A percentile compares a stretch with the other conserved stretches of the same genome.
phyloP scores from a whole-genome alignment of 2,329 filamentous ascomycete genomes.

The Graphilbum sp. region DNA sequence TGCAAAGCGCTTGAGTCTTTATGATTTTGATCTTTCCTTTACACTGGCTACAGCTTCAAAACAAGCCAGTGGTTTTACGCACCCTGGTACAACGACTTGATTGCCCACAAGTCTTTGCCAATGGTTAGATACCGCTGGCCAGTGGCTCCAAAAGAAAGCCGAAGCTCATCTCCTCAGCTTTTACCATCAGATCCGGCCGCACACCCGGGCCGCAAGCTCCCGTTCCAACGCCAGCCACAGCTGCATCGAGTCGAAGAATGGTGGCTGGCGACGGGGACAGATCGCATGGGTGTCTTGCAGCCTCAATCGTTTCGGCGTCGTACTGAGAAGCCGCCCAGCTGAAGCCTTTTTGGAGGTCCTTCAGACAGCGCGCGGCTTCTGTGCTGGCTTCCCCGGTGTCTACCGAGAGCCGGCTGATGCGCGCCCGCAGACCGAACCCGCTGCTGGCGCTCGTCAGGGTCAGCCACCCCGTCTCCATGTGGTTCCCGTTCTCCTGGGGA shows the following conservation, averaged over 20 bases:
- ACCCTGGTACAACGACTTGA: no score
- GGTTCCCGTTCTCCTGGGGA: constrained; percentile 52
- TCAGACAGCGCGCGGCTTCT: background rate
- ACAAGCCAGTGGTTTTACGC: no score
- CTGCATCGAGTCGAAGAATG: constrained; percentile 25
- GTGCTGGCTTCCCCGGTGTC: background rate
- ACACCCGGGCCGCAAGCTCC: constrained; percentile 32
- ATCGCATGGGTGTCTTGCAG: constrained; percentile 47
- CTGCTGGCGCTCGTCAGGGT: background rate
- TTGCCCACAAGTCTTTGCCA: no score
- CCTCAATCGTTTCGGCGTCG: constrained; percentile 32
- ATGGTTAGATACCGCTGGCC: background rate
- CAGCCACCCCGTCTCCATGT: constrained; percentile 43
- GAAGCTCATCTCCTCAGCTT: constrained; percentile 23
- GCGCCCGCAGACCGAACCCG: background rate
- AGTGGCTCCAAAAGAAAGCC: constrained; percentile 21
- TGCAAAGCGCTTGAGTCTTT: no score
- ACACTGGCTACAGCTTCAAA: no score
- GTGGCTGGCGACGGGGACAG: constrained; percentile 28
- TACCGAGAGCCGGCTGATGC: background rate
- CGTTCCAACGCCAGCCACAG: constrained; percentile 32
- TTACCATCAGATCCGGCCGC: constrained; percentile 25
- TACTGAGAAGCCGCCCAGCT: constrained; percentile 42
- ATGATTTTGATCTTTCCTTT: no score
- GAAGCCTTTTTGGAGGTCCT: constrained; percentile 15